These are phyloP conservation scores for Termitomyces sp. DNA, from an alignment of 768 basidiomycete genomes.

Conservation along the genomic window DNA sequence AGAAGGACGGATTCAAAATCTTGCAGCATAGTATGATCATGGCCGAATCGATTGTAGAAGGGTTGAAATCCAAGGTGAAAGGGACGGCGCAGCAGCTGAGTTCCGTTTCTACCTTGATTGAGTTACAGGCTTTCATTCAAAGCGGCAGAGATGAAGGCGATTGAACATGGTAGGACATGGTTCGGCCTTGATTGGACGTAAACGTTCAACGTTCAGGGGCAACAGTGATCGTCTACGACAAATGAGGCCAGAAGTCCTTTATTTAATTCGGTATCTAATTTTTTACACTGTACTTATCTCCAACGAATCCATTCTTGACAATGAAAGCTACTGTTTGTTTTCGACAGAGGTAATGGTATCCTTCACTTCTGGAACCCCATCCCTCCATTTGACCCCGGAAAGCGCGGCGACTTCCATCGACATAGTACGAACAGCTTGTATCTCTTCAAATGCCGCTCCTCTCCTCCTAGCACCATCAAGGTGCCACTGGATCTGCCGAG, in stretches of 20 bases:
- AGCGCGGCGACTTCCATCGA: conserved; percentile 48
- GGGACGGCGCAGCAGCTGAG: conserved; percentile 1
- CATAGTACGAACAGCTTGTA: conserved; percentile 52
- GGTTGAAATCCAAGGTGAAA: conserved; percentile 13
- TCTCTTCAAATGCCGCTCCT: conserved; percentile 54
- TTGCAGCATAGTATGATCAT: no score
- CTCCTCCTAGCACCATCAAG: conserved; percentile 52
- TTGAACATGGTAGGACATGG: conserved; percentile 18
- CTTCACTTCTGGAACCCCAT: conserved; percentile 48
- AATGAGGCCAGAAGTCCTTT: background rate
- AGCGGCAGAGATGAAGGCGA: conserved; percentile 12
- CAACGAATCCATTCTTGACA: background rate
- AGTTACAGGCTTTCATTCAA: conserved; percentile 16
- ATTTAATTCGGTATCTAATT: no score
- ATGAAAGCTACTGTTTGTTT: background rate
- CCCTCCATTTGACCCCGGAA: conserved; percentile 52
- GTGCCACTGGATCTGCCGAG: conserved; percentile 68
- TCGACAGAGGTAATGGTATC: conserved; percentile 5
- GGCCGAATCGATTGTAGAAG: conserved; percentile 17
- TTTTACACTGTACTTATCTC: no score
- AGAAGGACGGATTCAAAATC: no score
- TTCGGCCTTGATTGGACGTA: no score
- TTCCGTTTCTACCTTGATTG: conserved; percentile 6
- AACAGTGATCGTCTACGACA: conserved; percentile 1
- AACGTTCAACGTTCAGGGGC: conserved; percentile 13